Evolutionary conservation across 306 rosid species (phyloP).

Genomic region (Casuarina cunninghamiana): DNA sequence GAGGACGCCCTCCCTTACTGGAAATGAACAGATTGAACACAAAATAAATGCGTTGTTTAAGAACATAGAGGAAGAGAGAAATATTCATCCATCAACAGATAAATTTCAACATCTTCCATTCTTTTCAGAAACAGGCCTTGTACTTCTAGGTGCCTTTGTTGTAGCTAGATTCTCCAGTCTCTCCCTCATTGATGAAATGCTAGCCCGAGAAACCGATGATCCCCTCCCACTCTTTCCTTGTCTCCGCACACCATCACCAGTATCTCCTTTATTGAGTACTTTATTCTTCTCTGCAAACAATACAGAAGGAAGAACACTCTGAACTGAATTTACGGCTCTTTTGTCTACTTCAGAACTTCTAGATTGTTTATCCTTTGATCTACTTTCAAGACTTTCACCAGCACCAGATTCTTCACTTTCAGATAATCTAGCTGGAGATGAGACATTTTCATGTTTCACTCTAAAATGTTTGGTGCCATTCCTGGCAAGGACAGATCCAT

Average conservation of each 20-base stretch:
- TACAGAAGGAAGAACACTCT: slow-evolving; percentile 41
- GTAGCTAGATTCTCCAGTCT: slow-evolving; percentile 54
- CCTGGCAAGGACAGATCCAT: slow-evolving; percentile 55
- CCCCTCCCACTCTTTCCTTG: slow-evolving; percentile 67
- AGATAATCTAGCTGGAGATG: slow-evolving; percentile 68
- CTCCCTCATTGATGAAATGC: slow-evolving; percentile 49
- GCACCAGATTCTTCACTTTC: slow-evolving; percentile 79
- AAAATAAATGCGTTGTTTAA: not conserved
- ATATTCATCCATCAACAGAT: not conserved
- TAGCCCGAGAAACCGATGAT: slow-evolving; percentile 51
- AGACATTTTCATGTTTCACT: slow-evolving; percentile 50
- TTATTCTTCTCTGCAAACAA: slow-evolving; percentile 48
- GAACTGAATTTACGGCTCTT: slow-evolving; percentile 41
- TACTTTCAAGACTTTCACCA: slow-evolving; percentile 54
- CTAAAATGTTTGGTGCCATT: slow-evolving; percentile 44
- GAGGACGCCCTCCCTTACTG: slow-evolving; percentile 83
- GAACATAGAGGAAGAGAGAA: not conserved
- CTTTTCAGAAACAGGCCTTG: slow-evolving; percentile 57
- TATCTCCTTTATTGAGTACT: slow-evolving; percentile 48
- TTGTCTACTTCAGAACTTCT: slow-evolving; percentile 48
- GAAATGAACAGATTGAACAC: slow-evolving; percentile 26
- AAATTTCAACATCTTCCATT: slow-evolving; percentile 56
- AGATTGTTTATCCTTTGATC: slow-evolving; percentile 60
- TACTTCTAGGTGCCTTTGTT: slow-evolving; percentile 52
- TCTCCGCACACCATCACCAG: slow-evolving; percentile 51